Evolutionary conservation across 495 filamentous ascomycete species (phyloP).

Genomic region (Penicillium soppii): DNA sequence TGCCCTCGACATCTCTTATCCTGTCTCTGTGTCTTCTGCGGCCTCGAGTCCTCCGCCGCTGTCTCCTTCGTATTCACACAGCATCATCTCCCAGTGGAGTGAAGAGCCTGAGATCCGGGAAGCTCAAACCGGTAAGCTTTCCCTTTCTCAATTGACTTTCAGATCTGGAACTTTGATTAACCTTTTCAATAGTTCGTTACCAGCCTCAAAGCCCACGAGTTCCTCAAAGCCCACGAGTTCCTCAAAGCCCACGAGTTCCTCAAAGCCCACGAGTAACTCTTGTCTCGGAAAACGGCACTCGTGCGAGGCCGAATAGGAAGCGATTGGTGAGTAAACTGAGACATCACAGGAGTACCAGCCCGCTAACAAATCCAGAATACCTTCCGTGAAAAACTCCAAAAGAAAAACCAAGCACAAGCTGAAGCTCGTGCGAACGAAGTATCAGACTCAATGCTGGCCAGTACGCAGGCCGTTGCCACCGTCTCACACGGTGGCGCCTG

Average conservation of each 20-base stretch:
- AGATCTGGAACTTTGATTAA: slow-evolving; percentile 12
- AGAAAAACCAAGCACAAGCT: slow-evolving; percentile 16
- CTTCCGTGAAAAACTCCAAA: slow-evolving; percentile 39
- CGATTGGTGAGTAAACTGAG: slow-evolving; percentile 29
- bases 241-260: too few species aligned
- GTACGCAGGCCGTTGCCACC: slow-evolving; percentile 28
- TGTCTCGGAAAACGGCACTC: slow-evolving; percentile 24
- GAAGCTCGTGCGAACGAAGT: slow-evolving; percentile 10
- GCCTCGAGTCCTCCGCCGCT: slow-evolving; percentile 44
- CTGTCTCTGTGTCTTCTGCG: slow-evolving; percentile 31
- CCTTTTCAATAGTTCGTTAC: slow-evolving; percentile 13
- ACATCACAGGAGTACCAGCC: slow-evolving; percentile 14
- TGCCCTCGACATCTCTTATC: slow-evolving; percentile 17
- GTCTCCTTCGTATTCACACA: slow-evolving; percentile 44
- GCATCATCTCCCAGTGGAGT: slow-evolving; percentile 32
- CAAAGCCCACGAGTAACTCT: slow-evolving; percentile 23
- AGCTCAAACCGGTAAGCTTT: slow-evolving; percentile 23
- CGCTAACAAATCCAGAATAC: slow-evolving; percentile 33
- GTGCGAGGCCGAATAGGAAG: slow-evolving; percentile 28
- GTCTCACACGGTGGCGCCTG: slow-evolving; percentile 42
- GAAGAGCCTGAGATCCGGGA: slow-evolving; percentile 34
- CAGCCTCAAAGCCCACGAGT: slow-evolving; percentile 17
- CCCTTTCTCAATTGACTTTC: slow-evolving; percentile 1
- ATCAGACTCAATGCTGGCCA: slow-evolving; percentile 35
- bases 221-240: slow-evolving; percentile 20